A percentile compares a stretch with the other conserved stretches of the same genome.
phyloP scores from a whole-genome alignment of 73 alveolate genomes.

The Breviolum minutum region DNA sequence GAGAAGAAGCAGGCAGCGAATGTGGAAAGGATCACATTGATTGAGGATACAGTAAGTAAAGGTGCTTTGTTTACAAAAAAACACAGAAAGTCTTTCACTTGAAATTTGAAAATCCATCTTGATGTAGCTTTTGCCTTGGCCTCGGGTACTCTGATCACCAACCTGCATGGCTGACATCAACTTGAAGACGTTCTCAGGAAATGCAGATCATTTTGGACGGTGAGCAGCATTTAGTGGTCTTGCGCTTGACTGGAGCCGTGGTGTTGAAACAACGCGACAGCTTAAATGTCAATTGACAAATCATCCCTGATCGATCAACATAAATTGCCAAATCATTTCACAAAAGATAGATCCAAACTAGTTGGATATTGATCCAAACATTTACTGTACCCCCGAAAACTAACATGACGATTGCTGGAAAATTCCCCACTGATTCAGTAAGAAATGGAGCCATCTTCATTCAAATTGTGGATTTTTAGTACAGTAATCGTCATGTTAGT shows the following conservation, averaged over 20 bases:
- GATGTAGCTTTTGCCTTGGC: neutral
- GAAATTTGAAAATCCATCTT: too few relatives aligned
- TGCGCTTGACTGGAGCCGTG: neutral
- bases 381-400: too few relatives aligned
- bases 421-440: too few relatives aligned
- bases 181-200: neutral
- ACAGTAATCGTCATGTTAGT: too few relatives aligned
- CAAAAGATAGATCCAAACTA: neutral
- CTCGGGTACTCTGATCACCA: neutral
- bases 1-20: conserved; percentile 75
- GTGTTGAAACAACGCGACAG: neutral
- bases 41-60: neutral
- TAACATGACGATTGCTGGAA: too few relatives aligned
- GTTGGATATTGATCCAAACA: neutral
- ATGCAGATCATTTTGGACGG: conserved; percentile 84
- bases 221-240: conserved; percentile 71
- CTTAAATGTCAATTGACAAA: too few relatives aligned
- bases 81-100: too few relatives aligned
- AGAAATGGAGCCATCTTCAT: too few relatives aligned
- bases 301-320: too few relatives aligned
- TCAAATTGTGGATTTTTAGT: too few relatives aligned
- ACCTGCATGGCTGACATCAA: too few relatives aligned
- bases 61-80: too few relatives aligned
- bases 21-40: neutral
- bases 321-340: neutral